A percentile compares a stretch with the other conserved stretches of the same genome.
Evolutionary conservation across 1,284 basidiomycete species (phyloP).

Genomic region (Pseudomicrostroma phylloplanum): DNA sequence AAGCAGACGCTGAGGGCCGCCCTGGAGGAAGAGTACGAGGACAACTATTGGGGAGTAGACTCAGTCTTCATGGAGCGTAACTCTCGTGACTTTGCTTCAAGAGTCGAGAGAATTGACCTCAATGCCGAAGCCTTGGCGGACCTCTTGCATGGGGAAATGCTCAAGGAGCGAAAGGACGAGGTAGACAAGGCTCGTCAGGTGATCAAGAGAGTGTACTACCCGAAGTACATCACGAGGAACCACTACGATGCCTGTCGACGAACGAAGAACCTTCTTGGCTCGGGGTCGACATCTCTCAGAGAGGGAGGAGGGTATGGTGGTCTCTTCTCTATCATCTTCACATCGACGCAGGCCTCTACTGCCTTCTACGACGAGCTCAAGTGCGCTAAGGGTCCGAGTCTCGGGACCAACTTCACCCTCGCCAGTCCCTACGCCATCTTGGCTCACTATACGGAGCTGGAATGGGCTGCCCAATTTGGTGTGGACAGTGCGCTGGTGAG

Average conservation of each 20-base stretch:
- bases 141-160: conserved; percentile 58
- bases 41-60: conserved; percentile 83
- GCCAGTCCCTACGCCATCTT: conserved; percentile 88
- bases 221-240: conserved; percentile 65
- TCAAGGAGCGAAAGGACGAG: background rate
- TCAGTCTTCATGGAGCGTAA: conserved; percentile 97
- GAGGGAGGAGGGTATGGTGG: conserved; percentile 68
- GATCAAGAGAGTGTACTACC: conserved; percentile 4
- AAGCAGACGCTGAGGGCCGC: conserved; percentile 63
- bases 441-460: conserved; percentile 83
- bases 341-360: conserved; percentile 61
- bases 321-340: conserved; percentile 85
- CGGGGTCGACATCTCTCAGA: conserved; percentile 26
- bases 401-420: conserved; percentile 93
- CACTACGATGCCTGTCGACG: conserved; percentile 68
- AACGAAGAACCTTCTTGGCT: conserved; percentile 38
- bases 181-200: background rate
- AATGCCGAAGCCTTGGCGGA: conserved; percentile 79
- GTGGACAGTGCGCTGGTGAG: conserved; percentile 80
- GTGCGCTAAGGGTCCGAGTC: conserved; percentile 82
- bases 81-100: conserved; percentile 78
- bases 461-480: conserved; percentile 82
- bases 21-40: conserved; percentile 68
- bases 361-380: conserved; percentile 82
- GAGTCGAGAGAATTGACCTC: conserved; percentile 70